Base-by-base conservation (phyloP, 352 stramenopile genomes). In the Phytophthora lateralis region DNA sequence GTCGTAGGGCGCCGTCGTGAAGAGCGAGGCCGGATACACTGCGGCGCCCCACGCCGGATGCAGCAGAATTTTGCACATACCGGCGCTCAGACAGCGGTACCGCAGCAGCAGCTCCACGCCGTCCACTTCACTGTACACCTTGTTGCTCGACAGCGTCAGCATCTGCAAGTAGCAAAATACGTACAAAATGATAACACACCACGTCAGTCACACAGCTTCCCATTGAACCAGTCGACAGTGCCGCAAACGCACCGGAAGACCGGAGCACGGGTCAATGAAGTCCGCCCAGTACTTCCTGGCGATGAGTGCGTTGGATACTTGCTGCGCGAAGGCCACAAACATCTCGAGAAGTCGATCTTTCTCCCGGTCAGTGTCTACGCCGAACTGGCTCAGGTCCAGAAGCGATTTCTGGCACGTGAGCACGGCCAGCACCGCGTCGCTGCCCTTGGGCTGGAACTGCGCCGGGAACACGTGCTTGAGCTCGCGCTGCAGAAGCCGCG, bases 181-280 rank as follows among this genome's bases (percentile, higher is more conserved):
- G 14, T 15, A 21, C 34, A 42, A 30, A 30, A 30, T 8, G 6
- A 6, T 1, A 30, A 30, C 26, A 30, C 4, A 30, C 26, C 26
- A 30, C 5, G 14, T 61, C 21, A 54, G 21, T 54, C 10, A 27
- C 29, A 6, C 6, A 62, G 4, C 26, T 30, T 24, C 21, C 21
- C 26, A 30, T 30, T 30, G 26, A 30, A 6, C 26, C 26, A 8
- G 4, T 8, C 26, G 6, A 8, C 6, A 30, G 4, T 30, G 26
- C 26, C 6, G 26, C 26, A 29, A 24, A 75, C 77, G 54, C 66
- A 93, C 82, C 55, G 97, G 96, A 44, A 99, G 78, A 2, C 97
- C 97, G 8, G 90, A 98, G 75, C 97, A 99, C 20, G 97, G 97
- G 82, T 99, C 97, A 71, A 98, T 99, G 69, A 96, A 99, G 78